Conservation (phyloP, 306 rosid species). For the Ormosia emarginata region DNA sequence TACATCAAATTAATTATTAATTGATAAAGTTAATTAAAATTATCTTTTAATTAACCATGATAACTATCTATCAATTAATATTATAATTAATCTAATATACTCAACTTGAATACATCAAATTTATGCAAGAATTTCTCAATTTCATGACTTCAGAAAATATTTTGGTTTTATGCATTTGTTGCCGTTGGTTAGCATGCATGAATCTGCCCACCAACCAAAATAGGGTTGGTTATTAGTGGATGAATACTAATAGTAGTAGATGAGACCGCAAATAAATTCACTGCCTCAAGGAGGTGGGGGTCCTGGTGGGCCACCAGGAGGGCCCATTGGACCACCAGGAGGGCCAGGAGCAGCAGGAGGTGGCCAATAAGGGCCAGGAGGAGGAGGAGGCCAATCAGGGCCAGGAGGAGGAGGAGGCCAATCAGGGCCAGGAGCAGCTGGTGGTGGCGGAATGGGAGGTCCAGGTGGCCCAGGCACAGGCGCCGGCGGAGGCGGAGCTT, state of each 20-base stretch:
- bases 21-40: no score
- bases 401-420: background rate
- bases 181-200: background rate
- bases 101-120: no score
- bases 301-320: background rate
- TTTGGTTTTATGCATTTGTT: background rate
- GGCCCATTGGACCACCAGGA: background rate
- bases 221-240: background rate
- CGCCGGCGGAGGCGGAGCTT: background rate
- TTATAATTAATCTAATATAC: no score
- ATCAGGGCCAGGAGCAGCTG: background rate
- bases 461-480: background rate
- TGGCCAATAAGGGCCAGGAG: constrained; percentile 2
- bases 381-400: background rate
- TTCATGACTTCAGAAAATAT: background rate
- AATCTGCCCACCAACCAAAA: background rate
- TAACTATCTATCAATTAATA: no score
- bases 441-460: background rate
- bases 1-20: no score
- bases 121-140: no score
- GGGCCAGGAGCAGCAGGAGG: background rate
- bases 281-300: background rate
- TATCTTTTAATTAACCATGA: no score
- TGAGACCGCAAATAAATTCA: background rate
- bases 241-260: background rate